These are phyloP conservation scores for Saccharomycopsis capsularis DNA, from an alignment of 805 yeast genomes.

Conservation along the genomic window DNA sequence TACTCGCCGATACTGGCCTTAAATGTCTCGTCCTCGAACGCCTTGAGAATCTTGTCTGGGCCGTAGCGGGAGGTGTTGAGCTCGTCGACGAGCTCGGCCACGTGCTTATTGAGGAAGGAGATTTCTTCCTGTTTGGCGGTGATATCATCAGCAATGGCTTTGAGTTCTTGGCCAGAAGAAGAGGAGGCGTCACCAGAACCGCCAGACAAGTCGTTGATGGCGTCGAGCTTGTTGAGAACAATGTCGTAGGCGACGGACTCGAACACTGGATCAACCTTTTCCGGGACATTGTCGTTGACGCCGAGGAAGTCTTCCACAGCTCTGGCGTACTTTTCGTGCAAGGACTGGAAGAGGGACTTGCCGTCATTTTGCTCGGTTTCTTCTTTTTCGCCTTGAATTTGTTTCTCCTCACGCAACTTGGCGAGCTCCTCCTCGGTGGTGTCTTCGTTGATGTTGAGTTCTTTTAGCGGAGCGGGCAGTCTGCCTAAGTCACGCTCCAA, in stretches of 20 bases:
- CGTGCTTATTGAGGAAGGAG: constrained; percentile 18
- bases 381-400: constrained; percentile 2
- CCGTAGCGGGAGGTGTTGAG: constrained; percentile 38
- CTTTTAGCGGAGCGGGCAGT: constrained; percentile 1
- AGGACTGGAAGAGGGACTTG: background rate
- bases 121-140: constrained; percentile 19
- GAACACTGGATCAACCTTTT: constrained; percentile 3
- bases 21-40: constrained; percentile 45
- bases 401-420: constrained; percentile 2
- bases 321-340: constrained; percentile 3
- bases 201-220: constrained; percentile 17
- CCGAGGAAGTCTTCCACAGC: constrained; percentile 20
- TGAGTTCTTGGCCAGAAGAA: constrained; percentile 3
- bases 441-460: constrained; percentile 12
- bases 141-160: constrained; percentile 6
- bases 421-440: constrained; percentile 8
- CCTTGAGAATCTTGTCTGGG: constrained; percentile 55
- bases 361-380: background rate
- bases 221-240: constrained; percentile 8
- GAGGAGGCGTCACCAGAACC: constrained; percentile 5
- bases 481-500: constrained; percentile 9
- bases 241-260: constrained; percentile 10
- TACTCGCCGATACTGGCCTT: constrained; percentile 57
- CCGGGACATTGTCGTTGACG: constrained; percentile 16
- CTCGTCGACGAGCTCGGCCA: constrained; percentile 22